These are phyloP conservation scores for Leucocoprinus birnbaumii DNA, from an alignment of 768 basidiomycete species.

Conservation along the genomic window DNA sequence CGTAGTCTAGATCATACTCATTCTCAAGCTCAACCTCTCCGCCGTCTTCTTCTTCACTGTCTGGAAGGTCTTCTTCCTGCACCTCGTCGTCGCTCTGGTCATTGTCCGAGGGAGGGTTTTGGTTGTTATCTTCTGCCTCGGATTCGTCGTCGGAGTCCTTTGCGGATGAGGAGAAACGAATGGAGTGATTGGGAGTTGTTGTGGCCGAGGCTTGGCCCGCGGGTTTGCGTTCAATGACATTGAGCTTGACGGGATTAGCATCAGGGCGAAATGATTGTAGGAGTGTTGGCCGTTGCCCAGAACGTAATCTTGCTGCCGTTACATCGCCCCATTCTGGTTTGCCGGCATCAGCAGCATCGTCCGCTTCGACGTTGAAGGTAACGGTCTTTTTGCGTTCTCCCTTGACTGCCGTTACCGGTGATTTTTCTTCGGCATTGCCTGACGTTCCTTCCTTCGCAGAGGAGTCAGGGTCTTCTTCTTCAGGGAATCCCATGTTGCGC, in stretches of 20 bases:
- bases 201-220: constrained; percentile 20
- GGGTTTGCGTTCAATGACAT: constrained; percentile 65
- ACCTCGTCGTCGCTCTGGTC: constrained; percentile 24
- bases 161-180: constrained; percentile 16
- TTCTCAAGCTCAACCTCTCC: constrained; percentile 39
- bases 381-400: constrained; percentile 58
- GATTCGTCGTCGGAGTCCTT: constrained; percentile 75
- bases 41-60: constrained; percentile 24
- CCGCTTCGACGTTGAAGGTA: constrained; percentile 56
- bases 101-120: constrained; percentile 14
- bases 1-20: constrained; percentile 56
- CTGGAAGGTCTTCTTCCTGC: constrained; percentile 15
- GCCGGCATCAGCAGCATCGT: constrained; percentile 9
- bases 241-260: constrained; percentile 58
- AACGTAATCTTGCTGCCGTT: constrained; percentile 44
- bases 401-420: constrained; percentile 17
- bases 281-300: constrained; percentile 32
- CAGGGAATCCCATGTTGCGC: constrained; percentile 37
- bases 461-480: constrained; percentile 33
- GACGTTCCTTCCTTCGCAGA: constrained; percentile 28
- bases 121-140: constrained; percentile 26
- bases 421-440: constrained; percentile 25
- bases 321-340: constrained; percentile 53
- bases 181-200: constrained; percentile 15
- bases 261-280: constrained; percentile 31